Conservation (phyloP, 495 filamentous ascomycete genomes). For the Annulohypoxylon moriforme region DNA sequence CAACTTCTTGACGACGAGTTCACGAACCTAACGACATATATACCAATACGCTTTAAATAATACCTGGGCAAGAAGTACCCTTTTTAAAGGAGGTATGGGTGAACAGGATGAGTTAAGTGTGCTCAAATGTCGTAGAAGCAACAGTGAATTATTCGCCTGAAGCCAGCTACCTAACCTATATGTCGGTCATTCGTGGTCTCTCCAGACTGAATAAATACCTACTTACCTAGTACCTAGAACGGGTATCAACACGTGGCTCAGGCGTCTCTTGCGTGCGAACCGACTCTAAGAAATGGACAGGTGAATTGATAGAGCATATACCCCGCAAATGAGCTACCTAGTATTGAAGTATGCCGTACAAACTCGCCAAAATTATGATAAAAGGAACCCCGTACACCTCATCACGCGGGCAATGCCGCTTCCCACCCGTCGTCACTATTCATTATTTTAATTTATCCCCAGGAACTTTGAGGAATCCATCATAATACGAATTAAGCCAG, state of each 20-base stretch:
- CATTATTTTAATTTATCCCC: slow-evolving; percentile 23
- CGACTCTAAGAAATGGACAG: slow-evolving; percentile 12
- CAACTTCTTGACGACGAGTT: slow-evolving; percentile 13
- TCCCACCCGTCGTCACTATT: neutral
- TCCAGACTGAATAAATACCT: neutral
- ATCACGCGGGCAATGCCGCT: slow-evolving; percentile 23
- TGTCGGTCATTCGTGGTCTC: neutral
- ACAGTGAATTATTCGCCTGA: neutral
- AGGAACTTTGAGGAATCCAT: slow-evolving; percentile 61
- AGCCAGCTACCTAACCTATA: neutral
- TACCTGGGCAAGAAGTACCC: neutral
- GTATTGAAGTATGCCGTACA: slow-evolving; percentile 32
- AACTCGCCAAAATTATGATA: slow-evolving; percentile 31
- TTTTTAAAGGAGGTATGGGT: neutral
- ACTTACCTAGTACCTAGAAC: neutral
- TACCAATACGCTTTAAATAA: neutral
- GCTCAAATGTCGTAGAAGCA: neutral
- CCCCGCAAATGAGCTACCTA: slow-evolving; percentile 28
- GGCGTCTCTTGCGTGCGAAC: neutral
- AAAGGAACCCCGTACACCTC: slow-evolving; percentile 14
- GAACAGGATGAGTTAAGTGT: neutral
- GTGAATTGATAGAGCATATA: slow-evolving; percentile 30
- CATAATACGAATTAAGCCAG: slow-evolving; percentile 72
- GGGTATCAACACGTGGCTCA: neutral
- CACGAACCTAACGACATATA: neutral